Evolutionary conservation across 768 basidiomycete genomes (phyloP).

Genomic region (Lactifluus hygrophoroides): DNA sequence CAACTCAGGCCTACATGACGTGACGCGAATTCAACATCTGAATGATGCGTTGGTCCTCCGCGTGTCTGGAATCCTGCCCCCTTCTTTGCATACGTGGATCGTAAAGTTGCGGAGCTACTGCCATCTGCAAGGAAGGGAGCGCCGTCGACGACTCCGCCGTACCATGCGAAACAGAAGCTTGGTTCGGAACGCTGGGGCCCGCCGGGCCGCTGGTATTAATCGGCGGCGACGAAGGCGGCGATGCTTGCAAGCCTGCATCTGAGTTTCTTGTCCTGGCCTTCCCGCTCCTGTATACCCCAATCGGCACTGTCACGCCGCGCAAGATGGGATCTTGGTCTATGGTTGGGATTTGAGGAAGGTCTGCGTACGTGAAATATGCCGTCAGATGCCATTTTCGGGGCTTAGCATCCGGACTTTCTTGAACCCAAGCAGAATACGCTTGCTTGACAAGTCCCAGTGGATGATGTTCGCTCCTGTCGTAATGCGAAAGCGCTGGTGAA

Average conservation of each 20-base stretch:
- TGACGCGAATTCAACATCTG: constrained; percentile 45
- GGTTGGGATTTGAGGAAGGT: constrained; percentile 32
- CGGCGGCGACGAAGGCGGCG: constrained; percentile 22
- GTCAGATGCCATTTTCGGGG: constrained; percentile 64
- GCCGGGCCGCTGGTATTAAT: constrained; percentile 22
- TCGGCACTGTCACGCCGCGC: constrained; percentile 30
- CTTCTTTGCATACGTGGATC: constrained; percentile 25
- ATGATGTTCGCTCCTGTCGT: constrained; percentile 44
- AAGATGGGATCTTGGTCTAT: constrained; percentile 31
- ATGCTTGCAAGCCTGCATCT: constrained; percentile 24
- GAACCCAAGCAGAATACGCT: constrained; percentile 62
- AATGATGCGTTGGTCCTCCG: constrained; percentile 55
- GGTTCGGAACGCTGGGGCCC: constrained; percentile 14
- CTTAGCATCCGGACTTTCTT: constrained; percentile 34
- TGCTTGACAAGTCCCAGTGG: constrained; percentile 58
- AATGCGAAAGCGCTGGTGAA: constrained; percentile 49
- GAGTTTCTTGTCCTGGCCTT: constrained; percentile 33
- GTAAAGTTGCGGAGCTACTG: constrained; percentile 27
- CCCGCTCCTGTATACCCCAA: constrained; percentile 34
- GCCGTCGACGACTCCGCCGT: constrained; percentile 23
- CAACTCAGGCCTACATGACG: constrained; percentile 22
- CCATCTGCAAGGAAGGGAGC: constrained; percentile 36
- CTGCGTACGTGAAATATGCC: constrained; percentile 35
- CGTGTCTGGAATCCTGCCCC: constrained; percentile 31
- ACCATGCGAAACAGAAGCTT: constrained; percentile 11